Conservation (phyloP, 345 rosid genomes). For the Pseudoturritis turrita region DNA sequence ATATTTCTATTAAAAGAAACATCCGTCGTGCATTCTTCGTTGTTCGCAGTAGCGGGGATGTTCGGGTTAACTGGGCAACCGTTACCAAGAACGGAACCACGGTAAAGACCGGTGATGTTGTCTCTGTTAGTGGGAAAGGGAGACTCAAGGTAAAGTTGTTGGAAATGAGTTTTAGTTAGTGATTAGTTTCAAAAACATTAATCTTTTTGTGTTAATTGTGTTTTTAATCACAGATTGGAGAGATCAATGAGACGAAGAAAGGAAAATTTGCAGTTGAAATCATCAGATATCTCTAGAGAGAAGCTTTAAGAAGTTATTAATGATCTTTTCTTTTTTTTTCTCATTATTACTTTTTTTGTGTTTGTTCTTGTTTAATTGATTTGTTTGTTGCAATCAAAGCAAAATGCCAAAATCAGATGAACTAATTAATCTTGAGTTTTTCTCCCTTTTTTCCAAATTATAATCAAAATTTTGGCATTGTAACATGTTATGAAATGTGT, state of each 20-base stretch:
- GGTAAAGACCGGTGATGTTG: conserved; percentile 72
- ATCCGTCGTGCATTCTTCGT: not conserved
- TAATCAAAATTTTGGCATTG: not conserved
- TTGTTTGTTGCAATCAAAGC: not conserved
- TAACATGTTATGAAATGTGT: not conserved
- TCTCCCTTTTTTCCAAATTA: not conserved
- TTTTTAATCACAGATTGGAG: conserved; percentile 54
- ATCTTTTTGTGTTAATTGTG: not conserved
- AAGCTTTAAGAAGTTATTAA: not conserved
- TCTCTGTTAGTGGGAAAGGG: conserved; percentile 90
- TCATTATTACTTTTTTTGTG: not conserved
- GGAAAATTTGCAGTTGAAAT: conserved; percentile 82
- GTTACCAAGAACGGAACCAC: conserved; percentile 68
- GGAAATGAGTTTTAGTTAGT: not conserved
- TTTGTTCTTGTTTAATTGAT: not conserved
- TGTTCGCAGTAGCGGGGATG: conserved; percentile 56
- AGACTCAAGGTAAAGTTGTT: conserved; percentile 58
- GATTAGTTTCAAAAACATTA: not conserved
- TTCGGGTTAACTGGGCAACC: conserved; percentile 79
- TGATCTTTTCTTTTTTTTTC: not conserved
- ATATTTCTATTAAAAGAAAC: not conserved
- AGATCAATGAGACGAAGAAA: conserved; percentile 65
- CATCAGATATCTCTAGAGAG: conserved; percentile 53
- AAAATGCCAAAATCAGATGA: not conserved
- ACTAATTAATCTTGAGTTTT: not conserved